These are phyloP conservation scores for Termitomyces sp. DNA, from an alignment of 768 basidiomycete genomes.

Conservation along the genomic window DNA sequence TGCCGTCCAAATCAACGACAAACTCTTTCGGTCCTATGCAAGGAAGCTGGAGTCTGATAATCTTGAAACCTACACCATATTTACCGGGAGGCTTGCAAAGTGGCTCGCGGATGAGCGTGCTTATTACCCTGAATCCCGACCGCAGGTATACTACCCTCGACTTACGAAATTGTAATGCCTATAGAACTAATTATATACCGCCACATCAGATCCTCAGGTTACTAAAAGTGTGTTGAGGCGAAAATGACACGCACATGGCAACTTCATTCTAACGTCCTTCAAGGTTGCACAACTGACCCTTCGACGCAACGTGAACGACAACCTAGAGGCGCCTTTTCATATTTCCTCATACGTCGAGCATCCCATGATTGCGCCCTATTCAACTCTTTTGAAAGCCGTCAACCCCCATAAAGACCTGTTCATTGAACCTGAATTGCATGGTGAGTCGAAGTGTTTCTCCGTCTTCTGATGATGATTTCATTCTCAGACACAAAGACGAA, in stretches of 20 bases:
- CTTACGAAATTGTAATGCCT: neutral
- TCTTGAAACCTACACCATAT: slow-evolving; percentile 14
- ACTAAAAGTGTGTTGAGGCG: slow-evolving; percentile 30
- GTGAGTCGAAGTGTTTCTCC: slow-evolving; percentile 14
- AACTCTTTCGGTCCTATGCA: slow-evolving; percentile 28
- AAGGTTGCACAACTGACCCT: slow-evolving; percentile 35
- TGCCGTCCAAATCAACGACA: slow-evolving; percentile 27
- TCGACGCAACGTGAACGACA: slow-evolving; percentile 19
- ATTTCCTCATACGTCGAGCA: slow-evolving; percentile 21
- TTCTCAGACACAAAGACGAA: slow-evolving; percentile 2
- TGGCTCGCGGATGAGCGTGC: slow-evolving; percentile 46
- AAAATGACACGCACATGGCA: neutral
- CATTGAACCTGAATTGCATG: slow-evolving; percentile 25
- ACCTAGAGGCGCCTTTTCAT: slow-evolving; percentile 22
- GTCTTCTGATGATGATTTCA: neutral
- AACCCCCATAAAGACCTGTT: slow-evolving; percentile 24
- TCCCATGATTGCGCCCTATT: slow-evolving; percentile 29
- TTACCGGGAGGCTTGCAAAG: slow-evolving; percentile 30
- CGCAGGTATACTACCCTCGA: slow-evolving; percentile 30
- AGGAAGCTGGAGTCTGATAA: slow-evolving; percentile 26
- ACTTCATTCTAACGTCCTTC: neutral
- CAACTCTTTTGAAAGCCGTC: slow-evolving; percentile 25
- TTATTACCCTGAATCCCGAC: slow-evolving; percentile 45
- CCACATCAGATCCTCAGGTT: slow-evolving; percentile 40
- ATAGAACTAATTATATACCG: neutral